Conservation (phyloP, 2,329 filamentous ascomycete species). For the Stenocarpella maydis region DNA sequence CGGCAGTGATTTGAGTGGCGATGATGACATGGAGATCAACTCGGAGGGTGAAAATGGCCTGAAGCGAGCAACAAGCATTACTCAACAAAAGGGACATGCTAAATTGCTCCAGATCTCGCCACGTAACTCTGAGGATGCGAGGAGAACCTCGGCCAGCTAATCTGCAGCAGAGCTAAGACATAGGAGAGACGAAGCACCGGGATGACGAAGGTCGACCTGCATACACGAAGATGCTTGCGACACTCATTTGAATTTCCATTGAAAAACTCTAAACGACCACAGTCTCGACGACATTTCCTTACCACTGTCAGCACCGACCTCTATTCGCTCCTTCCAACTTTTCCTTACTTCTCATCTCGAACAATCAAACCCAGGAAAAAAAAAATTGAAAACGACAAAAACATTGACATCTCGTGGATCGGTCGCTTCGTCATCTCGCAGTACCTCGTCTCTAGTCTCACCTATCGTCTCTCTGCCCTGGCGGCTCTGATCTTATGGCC, state of each 20-base stretch:
- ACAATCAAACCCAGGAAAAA: constrained; percentile 23
- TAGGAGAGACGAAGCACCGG: constrained; percentile 12
- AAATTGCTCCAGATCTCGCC: constrained; percentile 74
- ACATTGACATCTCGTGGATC: constrained; percentile 26
- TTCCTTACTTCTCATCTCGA: constrained; percentile 30
- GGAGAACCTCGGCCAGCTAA: constrained; percentile 40
- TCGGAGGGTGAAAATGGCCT: constrained; percentile 50
- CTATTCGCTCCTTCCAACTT: constrained; percentile 42
- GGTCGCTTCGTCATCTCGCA: constrained; percentile 20
- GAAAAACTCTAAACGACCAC: constrained; percentile 20
- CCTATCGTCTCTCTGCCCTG: neutral
- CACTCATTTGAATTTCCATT: constrained; percentile 33
- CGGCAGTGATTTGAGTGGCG: constrained; percentile 36
- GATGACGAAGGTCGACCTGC: constrained; percentile 29
- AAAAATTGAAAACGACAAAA: constrained; percentile 34
- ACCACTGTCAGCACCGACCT: constrained; percentile 39
- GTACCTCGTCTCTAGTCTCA: constrained; percentile 1
- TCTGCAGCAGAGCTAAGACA: constrained; percentile 26
- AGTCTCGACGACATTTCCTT: constrained; percentile 37
- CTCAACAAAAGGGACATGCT: constrained; percentile 77
- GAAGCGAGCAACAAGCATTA: constrained; percentile 75
- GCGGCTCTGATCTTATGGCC: constrained; percentile 5
- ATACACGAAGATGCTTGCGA: constrained; percentile 33
- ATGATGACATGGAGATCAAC: constrained; percentile 38
- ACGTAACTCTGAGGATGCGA: constrained; percentile 60